These are phyloP conservation scores for Auricularia auricula-judae DNA, from an alignment of 768 basidiomycete species.

Conservation along the genomic window DNA sequence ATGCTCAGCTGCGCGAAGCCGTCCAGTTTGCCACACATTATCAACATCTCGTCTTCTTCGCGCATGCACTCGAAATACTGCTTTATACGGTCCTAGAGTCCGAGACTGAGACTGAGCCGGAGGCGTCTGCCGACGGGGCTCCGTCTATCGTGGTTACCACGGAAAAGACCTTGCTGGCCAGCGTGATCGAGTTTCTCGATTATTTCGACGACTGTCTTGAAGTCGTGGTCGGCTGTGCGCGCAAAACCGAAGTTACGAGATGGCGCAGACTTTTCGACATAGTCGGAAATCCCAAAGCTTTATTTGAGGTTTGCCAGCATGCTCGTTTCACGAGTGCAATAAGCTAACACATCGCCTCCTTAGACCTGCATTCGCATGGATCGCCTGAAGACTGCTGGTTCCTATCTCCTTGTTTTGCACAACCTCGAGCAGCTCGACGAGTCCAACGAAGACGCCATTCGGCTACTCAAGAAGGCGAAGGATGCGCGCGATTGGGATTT, in stretches of 20 bases:
- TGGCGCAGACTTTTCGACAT: constrained; percentile 85
- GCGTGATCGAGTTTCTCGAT: constrained; percentile 83
- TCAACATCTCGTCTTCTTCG: constrained; percentile 80
- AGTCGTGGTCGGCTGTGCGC: constrained; percentile 89
- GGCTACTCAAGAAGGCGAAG: constrained; percentile 67
- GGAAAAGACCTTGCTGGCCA: constrained; percentile 39
- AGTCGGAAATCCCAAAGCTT: constrained; percentile 78
- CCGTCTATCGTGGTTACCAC: constrained; percentile 12
- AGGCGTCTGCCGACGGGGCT: constrained; percentile 17
- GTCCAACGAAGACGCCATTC: constrained; percentile 62
- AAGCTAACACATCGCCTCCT: neutral
- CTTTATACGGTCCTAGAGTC: constrained; percentile 89
- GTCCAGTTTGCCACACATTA: constrained; percentile 81
- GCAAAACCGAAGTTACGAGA: constrained; percentile 88
- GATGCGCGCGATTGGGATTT: constrained; percentile 78
- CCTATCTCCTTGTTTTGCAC: constrained; percentile 88
- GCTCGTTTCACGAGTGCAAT: neutral
- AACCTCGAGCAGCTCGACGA: constrained; percentile 85
- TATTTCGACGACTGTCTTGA: constrained; percentile 86
- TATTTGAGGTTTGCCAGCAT: constrained; percentile 68
- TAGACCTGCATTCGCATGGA: constrained; percentile 66
- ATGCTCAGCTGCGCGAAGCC: constrained; percentile 43
- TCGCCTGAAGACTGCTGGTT: constrained; percentile 77
- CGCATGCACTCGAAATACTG: constrained; percentile 88
- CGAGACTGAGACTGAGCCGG: constrained; percentile 33